Percentiles rank a stretch among this genome's conserved stretches.
phyloP scores from a whole-genome alignment of 805 yeast genomes.

The Suhomyces kilbournensis region DNA sequence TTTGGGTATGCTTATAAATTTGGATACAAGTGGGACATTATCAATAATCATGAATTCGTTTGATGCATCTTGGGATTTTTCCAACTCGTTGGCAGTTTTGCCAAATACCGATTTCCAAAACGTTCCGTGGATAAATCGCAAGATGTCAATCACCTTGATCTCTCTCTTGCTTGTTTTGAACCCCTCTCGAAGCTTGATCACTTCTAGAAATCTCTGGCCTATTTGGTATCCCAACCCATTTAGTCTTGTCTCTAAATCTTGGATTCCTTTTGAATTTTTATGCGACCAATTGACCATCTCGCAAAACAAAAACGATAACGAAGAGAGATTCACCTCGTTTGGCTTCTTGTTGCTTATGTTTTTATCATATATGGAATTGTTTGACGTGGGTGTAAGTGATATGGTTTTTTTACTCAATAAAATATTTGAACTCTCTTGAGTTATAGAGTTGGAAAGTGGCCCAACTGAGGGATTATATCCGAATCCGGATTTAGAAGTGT shows the following conservation, averaged over 20 bases:
- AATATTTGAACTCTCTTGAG: conserved; percentile 34
- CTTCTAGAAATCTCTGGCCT: conserved; percentile 69
- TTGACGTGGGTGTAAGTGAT: conserved; percentile 31
- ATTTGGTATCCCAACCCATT: conserved; percentile 75
- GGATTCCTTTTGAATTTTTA: conserved; percentile 59
- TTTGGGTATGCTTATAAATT: conserved; percentile 71
- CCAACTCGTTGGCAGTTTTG: conserved; percentile 68
- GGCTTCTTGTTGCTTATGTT: conserved; percentile 59
- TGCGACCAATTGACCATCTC: conserved; percentile 69
- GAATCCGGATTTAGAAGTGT: conserved; percentile 29
- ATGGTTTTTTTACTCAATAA: conserved; percentile 31
- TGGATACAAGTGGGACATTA: conserved; percentile 66
- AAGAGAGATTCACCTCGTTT: conserved; percentile 63
- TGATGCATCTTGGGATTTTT: conserved; percentile 66
- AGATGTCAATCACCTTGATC: conserved; percentile 58
- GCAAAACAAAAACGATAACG: conserved; percentile 66
- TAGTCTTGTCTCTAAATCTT: conserved; percentile 54
- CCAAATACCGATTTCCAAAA: conserved; percentile 78
- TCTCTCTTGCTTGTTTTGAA: conserved; percentile 61
- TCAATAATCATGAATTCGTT: conserved; percentile 79
- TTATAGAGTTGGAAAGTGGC: conserved; percentile 37
- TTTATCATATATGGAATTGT: conserved; percentile 60
- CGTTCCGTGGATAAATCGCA: conserved; percentile 68
- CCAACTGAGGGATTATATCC: conserved; percentile 47
- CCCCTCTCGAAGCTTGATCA: conserved; percentile 67